Evolutionary conservation across 257 asterid species (phyloP).

Genomic region (Solanum sitiens): DNA sequence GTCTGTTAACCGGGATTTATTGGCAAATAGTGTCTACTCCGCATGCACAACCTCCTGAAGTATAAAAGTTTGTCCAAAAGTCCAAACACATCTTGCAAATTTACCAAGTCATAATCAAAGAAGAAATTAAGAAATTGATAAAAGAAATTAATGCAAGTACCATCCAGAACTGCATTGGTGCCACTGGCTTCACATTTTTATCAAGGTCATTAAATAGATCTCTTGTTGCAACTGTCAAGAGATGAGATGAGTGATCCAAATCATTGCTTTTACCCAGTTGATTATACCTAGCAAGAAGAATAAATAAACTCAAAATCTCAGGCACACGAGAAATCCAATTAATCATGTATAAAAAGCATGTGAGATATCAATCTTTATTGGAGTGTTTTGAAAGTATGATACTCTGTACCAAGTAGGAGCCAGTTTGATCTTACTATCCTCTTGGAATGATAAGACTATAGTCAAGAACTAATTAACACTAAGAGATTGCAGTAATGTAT

Average conservation of each 20-base stretch:
- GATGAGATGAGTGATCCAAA: conserved; percentile 80
- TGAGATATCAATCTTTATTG: neutral
- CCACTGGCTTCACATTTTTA: conserved; percentile 84
- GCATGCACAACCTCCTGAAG: neutral
- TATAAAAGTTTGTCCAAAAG: neutral
- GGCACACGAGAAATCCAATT: neutral
- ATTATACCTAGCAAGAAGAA: conserved; percentile 53
- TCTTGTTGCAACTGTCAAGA: conserved; percentile 76
- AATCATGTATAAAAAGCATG: neutral
- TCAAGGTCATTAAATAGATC: conserved; percentile 85
- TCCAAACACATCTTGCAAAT: neutral
- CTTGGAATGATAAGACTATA: neutral
- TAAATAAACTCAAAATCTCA: conserved; percentile 1
- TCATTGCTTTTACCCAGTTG: conserved; percentile 51
- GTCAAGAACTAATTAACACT: neutral
- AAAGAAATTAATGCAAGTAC: conserved; percentile 20
- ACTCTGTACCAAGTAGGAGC: neutral
- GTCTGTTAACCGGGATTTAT: neutral
- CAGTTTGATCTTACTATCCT: neutral
- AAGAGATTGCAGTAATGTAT: neutral
- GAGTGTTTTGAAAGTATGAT: neutral
- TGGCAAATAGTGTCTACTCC: neutral
- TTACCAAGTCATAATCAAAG: neutral
- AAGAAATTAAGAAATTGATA: neutral
- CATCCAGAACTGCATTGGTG: conserved; percentile 88